A percentile compares a stretch with the other conserved stretches of the same genome.
phyloP scores from a whole-genome alignment of 495 filamentous ascomycete species.

The Hypoxylon fragiforme region DNA sequence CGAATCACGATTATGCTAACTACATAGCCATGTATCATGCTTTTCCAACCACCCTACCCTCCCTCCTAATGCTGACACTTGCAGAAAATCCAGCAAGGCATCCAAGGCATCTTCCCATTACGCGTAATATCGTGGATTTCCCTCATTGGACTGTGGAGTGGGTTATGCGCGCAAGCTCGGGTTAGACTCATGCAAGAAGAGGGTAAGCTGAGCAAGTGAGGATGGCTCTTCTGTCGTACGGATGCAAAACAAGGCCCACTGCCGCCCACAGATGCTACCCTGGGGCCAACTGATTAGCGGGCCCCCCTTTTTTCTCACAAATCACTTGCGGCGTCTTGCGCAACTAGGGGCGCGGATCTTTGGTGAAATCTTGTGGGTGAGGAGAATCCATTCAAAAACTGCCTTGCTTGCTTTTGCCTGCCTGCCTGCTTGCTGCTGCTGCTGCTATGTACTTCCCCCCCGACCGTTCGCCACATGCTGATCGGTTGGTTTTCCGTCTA shows the following conservation, averaged over 20 bases:
- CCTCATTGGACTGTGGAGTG: conserved; percentile 32
- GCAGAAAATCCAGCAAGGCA: conserved; percentile 30
- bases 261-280: conserved; percentile 13
- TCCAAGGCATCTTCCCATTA: conserved; percentile 36
- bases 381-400: conserved; percentile 22
- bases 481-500: conserved; percentile 16
- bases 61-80: conserved; percentile 35
- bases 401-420: too few species aligned
- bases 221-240: conserved; percentile 20
- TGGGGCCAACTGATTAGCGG: background rate
- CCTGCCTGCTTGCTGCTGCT: too few species aligned
- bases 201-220: conserved; percentile 31
- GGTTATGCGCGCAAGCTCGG: conserved; percentile 22
- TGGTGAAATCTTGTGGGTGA: too few species aligned
- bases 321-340: conserved; percentile 5
- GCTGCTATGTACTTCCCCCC: too few species aligned
- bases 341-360: background rate
- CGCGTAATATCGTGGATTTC: conserved; percentile 35
- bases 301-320: background rate
- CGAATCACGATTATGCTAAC: too few species aligned
- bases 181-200: conserved; percentile 36
- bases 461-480: too few species aligned
- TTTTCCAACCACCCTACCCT: conserved; percentile 23
- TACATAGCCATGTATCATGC: too few species aligned
- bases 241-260: conserved; percentile 20